phyloP scores from a whole-genome alignment of 1,284 basidiomycete species.

The Ustilago bromivora region DNA sequence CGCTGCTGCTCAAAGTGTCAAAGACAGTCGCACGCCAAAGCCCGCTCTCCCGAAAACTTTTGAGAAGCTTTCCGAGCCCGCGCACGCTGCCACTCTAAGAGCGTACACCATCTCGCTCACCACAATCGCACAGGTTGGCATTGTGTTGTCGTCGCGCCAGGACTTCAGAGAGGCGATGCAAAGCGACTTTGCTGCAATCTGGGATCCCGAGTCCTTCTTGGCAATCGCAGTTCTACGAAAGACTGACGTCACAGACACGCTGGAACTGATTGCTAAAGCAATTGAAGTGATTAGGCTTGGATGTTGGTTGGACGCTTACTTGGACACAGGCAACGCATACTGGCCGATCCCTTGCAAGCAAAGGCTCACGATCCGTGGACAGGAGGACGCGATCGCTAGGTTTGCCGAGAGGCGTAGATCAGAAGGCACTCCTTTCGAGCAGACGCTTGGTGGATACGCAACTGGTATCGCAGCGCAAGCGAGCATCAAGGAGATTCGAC shows the following conservation, averaged over 20 bases:
- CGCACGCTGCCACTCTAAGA: background rate
- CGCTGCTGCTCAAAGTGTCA: background rate
- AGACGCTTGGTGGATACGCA: constrained; percentile 8
- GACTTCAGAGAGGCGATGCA: constrained; percentile 37
- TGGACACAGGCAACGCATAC: background rate
- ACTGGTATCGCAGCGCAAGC: background rate
- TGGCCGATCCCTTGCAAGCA: background rate
- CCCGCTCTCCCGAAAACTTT: constrained; percentile 14
- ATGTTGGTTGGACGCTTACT: constrained; percentile 27
- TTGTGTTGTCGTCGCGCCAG: constrained; percentile 19
- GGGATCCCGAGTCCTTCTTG: constrained; percentile 42
- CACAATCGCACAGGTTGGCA: constrained; percentile 25
- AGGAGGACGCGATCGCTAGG: background rate
- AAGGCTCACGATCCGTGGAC: constrained; percentile 11
- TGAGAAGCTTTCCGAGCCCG: constrained; percentile 5
- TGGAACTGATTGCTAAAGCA: constrained; percentile 20
- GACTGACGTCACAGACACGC: constrained; percentile 16
- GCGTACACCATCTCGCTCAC: constrained; percentile 24
- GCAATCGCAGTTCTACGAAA: constrained; percentile 17
- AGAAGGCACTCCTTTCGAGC: background rate
- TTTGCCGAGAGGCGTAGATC: constrained; percentile 3
- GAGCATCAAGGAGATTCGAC: background rate
- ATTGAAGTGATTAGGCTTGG: constrained; percentile 34
- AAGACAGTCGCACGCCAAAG: background rate
- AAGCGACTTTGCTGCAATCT: constrained; percentile 30